A percentile compares a stretch with the other conserved stretches of the same genome.
These are phyloP conservation scores for Ogataea dorogensis DNA, from an alignment of 805 yeast genomes.

Conservation along the genomic window DNA sequence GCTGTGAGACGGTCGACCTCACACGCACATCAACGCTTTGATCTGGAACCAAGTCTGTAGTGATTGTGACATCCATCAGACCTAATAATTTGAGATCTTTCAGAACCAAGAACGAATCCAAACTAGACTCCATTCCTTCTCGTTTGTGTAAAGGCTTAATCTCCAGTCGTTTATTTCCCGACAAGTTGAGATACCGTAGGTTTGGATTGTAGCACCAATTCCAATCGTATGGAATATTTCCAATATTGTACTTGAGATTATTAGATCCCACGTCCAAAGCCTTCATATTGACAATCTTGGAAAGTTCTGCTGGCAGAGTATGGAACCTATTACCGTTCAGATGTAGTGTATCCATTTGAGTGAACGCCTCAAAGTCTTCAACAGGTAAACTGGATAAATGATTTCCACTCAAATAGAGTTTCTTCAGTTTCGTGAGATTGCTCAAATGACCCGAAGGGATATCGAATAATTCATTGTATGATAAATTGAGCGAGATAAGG, in stretches of 20 bases:
- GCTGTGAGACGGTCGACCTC: constrained; percentile 81
- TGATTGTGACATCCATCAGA: constrained; percentile 91
- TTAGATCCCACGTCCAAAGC: constrained; percentile 91
- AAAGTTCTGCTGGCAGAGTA: constrained; percentile 84
- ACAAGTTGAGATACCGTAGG: constrained; percentile 77
- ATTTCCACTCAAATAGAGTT: constrained; percentile 81
- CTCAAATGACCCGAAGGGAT: constrained; percentile 72
- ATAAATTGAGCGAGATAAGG: constrained; percentile 64
- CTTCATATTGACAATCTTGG: constrained; percentile 59
- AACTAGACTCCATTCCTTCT: constrained; percentile 58
- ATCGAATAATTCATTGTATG: constrained; percentile 83
- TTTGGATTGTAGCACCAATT: constrained; percentile 87
- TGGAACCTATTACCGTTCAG: constrained; percentile 83
- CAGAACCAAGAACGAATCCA: constrained; percentile 63
- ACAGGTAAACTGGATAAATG: constrained; percentile 74
- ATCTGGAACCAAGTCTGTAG: constrained; percentile 86
- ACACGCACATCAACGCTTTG: constrained; percentile 80
- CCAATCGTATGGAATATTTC: constrained; percentile 96
- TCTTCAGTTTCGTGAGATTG: constrained; percentile 54
- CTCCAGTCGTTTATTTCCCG: constrained; percentile 90
- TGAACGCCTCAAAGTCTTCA: constrained; percentile 72
- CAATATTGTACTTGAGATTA: constrained; percentile 83
- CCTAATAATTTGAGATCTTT: constrained; percentile 74
- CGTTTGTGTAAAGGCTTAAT: constrained; percentile 64
- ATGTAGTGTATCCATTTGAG: constrained; percentile 56